Evolutionary conservation across 305 asterid genomes (phyloP).

Genomic region (Lippia alba): DNA sequence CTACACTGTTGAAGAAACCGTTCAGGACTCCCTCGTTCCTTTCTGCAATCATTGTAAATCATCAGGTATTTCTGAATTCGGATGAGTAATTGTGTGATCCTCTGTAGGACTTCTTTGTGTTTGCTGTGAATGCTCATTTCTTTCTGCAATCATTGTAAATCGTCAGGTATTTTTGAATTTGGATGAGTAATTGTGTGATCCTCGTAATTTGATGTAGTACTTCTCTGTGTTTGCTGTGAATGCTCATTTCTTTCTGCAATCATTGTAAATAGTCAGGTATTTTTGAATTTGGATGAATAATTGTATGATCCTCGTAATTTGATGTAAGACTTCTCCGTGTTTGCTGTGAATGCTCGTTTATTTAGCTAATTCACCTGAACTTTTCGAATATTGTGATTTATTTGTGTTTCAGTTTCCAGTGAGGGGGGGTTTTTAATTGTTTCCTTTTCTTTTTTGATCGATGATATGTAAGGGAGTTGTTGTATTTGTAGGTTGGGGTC

Average conservation of each 20-base stretch:
- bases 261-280: conserved; percentile 70
- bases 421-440: not conserved
- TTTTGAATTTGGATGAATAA: not conserved
- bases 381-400: too few relatives aligned
- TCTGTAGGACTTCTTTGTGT: too few relatives aligned
- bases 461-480: not conserved
- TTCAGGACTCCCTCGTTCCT: conserved; percentile 47
- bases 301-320: not conserved
- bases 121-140: too few relatives aligned
- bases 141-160: conserved; percentile 68
- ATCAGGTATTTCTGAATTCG: conserved; percentile 53
- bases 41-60: conserved; percentile 69
- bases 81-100: too few relatives aligned
- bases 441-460: conserved; percentile 1
- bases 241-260: conserved; percentile 58
- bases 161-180: conserved; percentile 52
- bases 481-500: conserved; percentile 73
- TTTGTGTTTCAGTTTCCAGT: too few relatives aligned
- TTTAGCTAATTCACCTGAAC: not conserved
- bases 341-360: not conserved
- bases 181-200: too few relatives aligned
- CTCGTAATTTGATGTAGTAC: too few relatives aligned
- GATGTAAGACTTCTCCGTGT: not conserved
- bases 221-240: too few relatives aligned
- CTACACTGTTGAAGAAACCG: conserved; percentile 67